Percentiles rank a stretch among this genome's conserved stretches.
These are phyloP conservation scores for Hymenoscyphus occultus DNA, from an alignment of 2,329 filamentous ascomycete genomes.

Conservation along the genomic window DNA sequence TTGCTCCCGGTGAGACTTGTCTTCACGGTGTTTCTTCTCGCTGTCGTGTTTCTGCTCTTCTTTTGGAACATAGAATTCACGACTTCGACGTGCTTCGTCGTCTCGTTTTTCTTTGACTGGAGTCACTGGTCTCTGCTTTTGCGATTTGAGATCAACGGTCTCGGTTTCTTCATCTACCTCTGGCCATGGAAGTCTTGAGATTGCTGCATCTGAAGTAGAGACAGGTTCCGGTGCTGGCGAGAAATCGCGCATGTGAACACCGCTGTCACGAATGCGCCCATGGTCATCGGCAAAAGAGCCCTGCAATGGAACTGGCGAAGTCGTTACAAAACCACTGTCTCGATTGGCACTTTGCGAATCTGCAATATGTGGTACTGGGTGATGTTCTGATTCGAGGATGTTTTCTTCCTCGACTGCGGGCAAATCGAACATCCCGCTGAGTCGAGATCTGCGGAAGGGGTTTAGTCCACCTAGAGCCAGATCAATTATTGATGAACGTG, in stretches of 20 bases:
- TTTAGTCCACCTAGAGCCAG: conserved; percentile 16
- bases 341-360: conserved; percentile 37
- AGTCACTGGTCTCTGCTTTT: conserved; percentile 23
- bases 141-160: conserved; percentile 39
- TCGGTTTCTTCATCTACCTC: conserved; percentile 46
- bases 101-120: conserved; percentile 18
- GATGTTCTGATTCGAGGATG: conserved; percentile 21
- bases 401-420: conserved; percentile 32
- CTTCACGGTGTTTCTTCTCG: neutral
- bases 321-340: conserved; percentile 49
- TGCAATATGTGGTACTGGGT: conserved; percentile 10
- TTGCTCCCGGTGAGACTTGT: conserved; percentile 2
- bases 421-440: conserved; percentile 27
- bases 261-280: conserved; percentile 47
- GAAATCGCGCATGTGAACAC: conserved; percentile 52
- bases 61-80: conserved; percentile 18
- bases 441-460: conserved; percentile 21
- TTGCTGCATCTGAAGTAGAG: conserved; percentile 36
- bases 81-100: conserved; percentile 16
- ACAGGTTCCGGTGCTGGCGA: conserved; percentile 33
- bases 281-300: conserved; percentile 27
- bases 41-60: conserved; percentile 4
- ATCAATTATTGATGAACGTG: conserved; percentile 9
- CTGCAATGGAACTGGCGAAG: conserved; percentile 44
- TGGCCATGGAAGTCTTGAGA: conserved; percentile 40